These are phyloP conservation scores for Aureobasidium zeae DNA, from an alignment of 2,329 filamentous ascomycete species.

Conservation along the genomic window DNA sequence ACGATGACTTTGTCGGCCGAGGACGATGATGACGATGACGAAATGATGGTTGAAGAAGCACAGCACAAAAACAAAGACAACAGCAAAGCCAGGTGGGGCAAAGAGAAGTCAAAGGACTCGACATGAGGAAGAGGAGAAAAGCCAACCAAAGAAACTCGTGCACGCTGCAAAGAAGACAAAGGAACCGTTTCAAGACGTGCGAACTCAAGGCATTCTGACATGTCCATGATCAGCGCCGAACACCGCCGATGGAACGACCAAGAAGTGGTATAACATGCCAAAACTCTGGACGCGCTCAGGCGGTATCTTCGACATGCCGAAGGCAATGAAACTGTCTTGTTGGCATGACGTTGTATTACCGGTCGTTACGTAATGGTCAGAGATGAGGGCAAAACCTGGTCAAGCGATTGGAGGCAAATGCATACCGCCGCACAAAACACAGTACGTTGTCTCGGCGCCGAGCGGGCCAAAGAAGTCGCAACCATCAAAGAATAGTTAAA, in stretches of 20 bases:
- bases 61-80: constrained; percentile 28
- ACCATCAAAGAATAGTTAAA: constrained; percentile 80
- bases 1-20: constrained; percentile 38
- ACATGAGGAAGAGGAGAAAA: constrained; percentile 44
- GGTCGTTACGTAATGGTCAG: constrained; percentile 79
- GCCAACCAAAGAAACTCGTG: constrained; percentile 26
- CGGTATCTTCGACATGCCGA: constrained; percentile 60
- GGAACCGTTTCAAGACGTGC: constrained; percentile 60
- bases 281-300: constrained; percentile 46
- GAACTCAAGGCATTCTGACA: constrained; percentile 72
- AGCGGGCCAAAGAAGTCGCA: constrained; percentile 92
- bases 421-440: constrained; percentile 80
- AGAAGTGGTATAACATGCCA: constrained; percentile 69
- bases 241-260: constrained; percentile 44
- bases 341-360: constrained; percentile 94
- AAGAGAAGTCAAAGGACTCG: constrained; percentile 53
- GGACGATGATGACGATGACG: constrained; percentile 35
- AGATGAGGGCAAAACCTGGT: constrained; percentile 80
- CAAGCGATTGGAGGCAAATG: constrained; percentile 89
- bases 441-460: constrained; percentile 81
- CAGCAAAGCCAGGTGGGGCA: constrained; percentile 27
- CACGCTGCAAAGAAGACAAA: constrained; percentile 43
- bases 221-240: constrained; percentile 75
- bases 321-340: constrained; percentile 84
- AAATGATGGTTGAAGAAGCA: constrained; percentile 32